Conservation (phyloP, 495 filamentous ascomycete species). For the Aspergillus affinis region DNA sequence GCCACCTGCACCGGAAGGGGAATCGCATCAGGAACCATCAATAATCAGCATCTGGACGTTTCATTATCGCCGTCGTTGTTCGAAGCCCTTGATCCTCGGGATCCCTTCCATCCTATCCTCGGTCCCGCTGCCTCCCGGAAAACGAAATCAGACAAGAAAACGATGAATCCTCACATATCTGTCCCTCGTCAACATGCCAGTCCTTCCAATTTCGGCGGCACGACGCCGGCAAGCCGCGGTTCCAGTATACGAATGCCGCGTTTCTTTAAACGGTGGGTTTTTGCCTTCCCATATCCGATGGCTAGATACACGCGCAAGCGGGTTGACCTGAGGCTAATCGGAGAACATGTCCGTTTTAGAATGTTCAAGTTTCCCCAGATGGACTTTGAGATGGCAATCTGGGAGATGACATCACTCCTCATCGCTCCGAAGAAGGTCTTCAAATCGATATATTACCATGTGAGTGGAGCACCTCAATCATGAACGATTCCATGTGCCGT, state of each 20-base stretch:
- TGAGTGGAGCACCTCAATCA: constrained; percentile 31
- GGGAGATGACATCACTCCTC: constrained; percentile 75
- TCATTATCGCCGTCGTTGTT: not conserved
- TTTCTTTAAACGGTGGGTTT: constrained; percentile 52
- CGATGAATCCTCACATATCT: constrained; percentile 65
- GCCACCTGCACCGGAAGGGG: not conserved
- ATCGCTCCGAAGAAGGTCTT: constrained; percentile 78
- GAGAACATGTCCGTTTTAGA: constrained; percentile 24
- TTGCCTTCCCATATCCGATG: not conserved
- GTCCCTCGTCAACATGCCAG: constrained; percentile 59
- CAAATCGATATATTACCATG: constrained; percentile 74
- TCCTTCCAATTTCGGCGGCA: constrained; percentile 53
- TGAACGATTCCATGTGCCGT: constrained; percentile 2
- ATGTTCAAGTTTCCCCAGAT: constrained; percentile 69
- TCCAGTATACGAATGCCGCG: constrained; percentile 57
- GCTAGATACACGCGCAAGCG: not conserved
- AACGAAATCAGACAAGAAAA: constrained; percentile 3
- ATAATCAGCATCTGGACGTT: not conserved
- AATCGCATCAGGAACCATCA: not conserved
- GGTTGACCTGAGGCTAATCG: constrained; percentile 6
- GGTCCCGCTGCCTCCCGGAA: not conserved
- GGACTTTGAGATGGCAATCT: constrained; percentile 75
- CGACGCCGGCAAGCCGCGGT: constrained; percentile 45
- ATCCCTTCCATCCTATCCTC: not conserved
- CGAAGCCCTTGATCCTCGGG: not conserved